phyloP scores from a whole-genome alignment of 768 basidiomycete species.

The Nevesoporus exiguus region DNA sequence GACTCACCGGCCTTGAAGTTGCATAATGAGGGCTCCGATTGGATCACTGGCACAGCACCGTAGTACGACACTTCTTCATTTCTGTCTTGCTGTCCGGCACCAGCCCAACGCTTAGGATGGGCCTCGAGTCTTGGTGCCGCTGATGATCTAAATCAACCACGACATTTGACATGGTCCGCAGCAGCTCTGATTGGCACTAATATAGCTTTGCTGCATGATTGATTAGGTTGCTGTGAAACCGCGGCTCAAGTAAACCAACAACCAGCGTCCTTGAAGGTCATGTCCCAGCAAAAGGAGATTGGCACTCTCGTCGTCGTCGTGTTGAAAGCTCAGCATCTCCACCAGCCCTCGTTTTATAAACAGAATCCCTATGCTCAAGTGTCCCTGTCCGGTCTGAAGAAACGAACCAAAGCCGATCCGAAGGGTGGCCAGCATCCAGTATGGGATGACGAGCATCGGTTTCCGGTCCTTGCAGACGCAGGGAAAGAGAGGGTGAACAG shows the following conservation, averaged over 20 bases:
- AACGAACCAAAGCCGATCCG: conserved; percentile 69
- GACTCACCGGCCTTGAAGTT: no score
- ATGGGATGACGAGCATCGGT: conserved; percentile 88
- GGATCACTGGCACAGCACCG: no score
- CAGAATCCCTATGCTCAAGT: conserved; percentile 83
- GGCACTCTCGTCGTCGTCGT: conserved; percentile 85
- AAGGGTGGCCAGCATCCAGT: conserved; percentile 92
- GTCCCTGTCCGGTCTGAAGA: conserved; percentile 54
- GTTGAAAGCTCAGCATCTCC: conserved; percentile 80
- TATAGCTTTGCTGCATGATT: background rate
- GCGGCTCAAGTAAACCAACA: no score
- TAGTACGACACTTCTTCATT: no score
- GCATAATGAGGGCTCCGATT: no score
- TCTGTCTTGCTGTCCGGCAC: no score
- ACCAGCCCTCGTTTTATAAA: conserved; percentile 85
- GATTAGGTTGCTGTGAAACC: background rate
- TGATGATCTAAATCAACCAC: no score
- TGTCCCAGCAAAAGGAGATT: conserved; percentile 44
- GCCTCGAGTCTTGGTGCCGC: no score
- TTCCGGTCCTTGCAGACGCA: conserved; percentile 61
- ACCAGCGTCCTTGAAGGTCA: background rate
- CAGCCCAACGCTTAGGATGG: no score
- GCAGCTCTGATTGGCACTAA: background rate
- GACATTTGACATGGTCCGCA: no score
- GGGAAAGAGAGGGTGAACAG: conserved; percentile 46